phyloP scores from a whole-genome alignment of 2,329 filamentous ascomycete species.

The Fusarium sp. region DNA sequence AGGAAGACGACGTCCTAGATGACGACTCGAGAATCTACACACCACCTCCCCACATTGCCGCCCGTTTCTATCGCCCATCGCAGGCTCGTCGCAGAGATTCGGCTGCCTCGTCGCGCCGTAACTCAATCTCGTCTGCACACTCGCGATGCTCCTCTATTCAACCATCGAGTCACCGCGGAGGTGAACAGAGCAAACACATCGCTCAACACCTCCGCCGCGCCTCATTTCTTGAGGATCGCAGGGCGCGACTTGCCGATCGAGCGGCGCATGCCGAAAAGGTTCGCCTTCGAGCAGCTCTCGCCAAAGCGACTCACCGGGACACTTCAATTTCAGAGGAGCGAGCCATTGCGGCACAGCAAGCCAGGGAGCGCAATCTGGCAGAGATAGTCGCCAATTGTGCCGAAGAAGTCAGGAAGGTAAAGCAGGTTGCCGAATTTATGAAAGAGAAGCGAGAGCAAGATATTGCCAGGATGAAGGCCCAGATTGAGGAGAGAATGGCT shows the following conservation, averaged over 20 bases:
- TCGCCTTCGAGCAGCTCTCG: slow-evolving; percentile 77
- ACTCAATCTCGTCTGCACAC: slow-evolving; percentile 81
- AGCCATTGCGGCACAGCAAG: slow-evolving; percentile 80
- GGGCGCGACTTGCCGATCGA: slow-evolving; percentile 81
- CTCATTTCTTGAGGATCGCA: slow-evolving; percentile 83
- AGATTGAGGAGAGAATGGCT: slow-evolving; percentile 83
- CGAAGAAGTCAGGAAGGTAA: slow-evolving; percentile 84
- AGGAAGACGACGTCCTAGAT: slow-evolving; percentile 49
- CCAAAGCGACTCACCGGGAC: slow-evolving; percentile 75
- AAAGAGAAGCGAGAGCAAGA: slow-evolving; percentile 84
- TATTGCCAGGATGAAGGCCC: slow-evolving; percentile 72
- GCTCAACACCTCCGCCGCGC: slow-evolving; percentile 83
- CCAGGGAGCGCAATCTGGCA: slow-evolving; percentile 82
- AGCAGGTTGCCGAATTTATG: slow-evolving; percentile 84
- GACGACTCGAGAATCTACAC: slow-evolving; percentile 58
- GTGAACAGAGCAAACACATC: slow-evolving; percentile 79
- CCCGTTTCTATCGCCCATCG: slow-evolving; percentile 77
- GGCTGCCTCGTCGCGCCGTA: slow-evolving; percentile 81
- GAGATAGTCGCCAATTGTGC: slow-evolving; percentile 85
- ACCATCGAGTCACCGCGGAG: slow-evolving; percentile 60
- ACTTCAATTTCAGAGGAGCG: slow-evolving; percentile 78
- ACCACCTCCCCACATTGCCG: slow-evolving; percentile 80
- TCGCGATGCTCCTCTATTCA: slow-evolving; percentile 73
- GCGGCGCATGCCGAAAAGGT: slow-evolving; percentile 88
- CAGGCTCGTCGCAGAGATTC: slow-evolving; percentile 78